Base-by-base conservation (phyloP, 441 rosid species). In the Adansonia gregorii region DNA sequence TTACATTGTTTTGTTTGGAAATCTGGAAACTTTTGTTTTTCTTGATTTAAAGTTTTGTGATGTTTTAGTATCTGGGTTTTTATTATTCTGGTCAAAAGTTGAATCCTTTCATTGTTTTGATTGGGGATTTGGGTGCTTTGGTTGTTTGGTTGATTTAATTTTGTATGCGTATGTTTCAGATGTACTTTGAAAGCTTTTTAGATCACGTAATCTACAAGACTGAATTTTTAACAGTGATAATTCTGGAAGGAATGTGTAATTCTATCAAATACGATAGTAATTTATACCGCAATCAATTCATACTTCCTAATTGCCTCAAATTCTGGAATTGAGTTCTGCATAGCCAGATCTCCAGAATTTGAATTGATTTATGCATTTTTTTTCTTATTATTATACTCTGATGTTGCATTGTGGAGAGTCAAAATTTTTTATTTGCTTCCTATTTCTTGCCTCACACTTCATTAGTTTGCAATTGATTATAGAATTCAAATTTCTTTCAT, bases 21-120 rank as follows among this genome's bases (percentile, higher is more conserved):
- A 49, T 12, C 14, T 49, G 54, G 54, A 11, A 2, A 4, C n/a
- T 49, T 49, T 48, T 41, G 8, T 12, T 51, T 51, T 4, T 51
- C 55, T 14, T 51, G 31, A 14, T 49, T 51, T 59, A 22, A 58
- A 11, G 52, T 70, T 3, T 3, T 8, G 4, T 51, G 49, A 56
- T 64, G 68, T 59, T 54, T 31, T 43, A 4, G 22, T 6, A 39
- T 5, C 10, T 46, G 64, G 51, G 22, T 61, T 73, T 35, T 10
- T 49, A 56, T 8, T 77, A 73, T 59, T 61, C 35, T 48, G 12
- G 58, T 48, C 43, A 12, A 49, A 69, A 22, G 41, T 49, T 69
- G 20, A 8, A 6, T 69, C 20, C 6, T 69, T 67, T 46, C 15
- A 17, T 9, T 67, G 71, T 43, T 67, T 67, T 43, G 71, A 67